These are phyloP conservation scores for Trichocladium antarcticum DNA, from an alignment of 495 filamentous ascomycete genomes.

Conservation along the genomic window DNA sequence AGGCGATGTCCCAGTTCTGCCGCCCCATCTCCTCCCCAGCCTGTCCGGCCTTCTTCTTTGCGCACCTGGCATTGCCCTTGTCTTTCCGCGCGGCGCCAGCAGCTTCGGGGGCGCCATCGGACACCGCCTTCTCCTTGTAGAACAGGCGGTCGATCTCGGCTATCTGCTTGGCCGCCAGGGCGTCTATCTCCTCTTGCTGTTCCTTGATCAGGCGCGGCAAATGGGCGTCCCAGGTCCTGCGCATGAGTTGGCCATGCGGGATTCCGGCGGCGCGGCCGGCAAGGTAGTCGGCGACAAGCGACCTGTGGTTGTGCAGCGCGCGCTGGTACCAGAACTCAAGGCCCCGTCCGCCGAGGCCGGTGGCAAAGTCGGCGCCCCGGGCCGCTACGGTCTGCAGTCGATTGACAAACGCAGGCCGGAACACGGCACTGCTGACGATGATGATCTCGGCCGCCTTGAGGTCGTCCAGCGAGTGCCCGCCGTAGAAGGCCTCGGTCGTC, in stretches of 20 bases:
- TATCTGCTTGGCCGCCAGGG: slow-evolving; percentile 3
- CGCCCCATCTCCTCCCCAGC: not conserved
- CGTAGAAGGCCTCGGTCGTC: slow-evolving; percentile 15
- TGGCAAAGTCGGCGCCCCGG: slow-evolving; percentile 3
- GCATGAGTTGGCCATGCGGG: not conserved
- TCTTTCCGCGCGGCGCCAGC: not conserved
- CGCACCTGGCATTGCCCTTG: not conserved
- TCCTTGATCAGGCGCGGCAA: not conserved
- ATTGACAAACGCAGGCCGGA: not conserved
- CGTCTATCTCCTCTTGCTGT: not conserved
- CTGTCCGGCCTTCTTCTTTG: not conserved
- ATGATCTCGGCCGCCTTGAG: slow-evolving; percentile 47
- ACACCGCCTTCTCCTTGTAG: slow-evolving; percentile 1
- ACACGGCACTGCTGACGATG: slow-evolving; percentile 32
- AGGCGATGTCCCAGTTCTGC: not conserved
- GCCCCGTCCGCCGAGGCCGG: slow-evolving; percentile 16
- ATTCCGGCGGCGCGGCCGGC: not conserved
- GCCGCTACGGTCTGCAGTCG: slow-evolving; percentile 3
- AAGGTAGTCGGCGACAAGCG: slow-evolving; percentile 7
- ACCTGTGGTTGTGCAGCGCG: slow-evolving; percentile 5
- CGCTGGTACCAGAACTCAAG: slow-evolving; percentile 13
- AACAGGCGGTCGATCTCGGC: slow-evolving; percentile 1
- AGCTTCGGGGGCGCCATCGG: no score
- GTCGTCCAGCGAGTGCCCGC: slow-evolving; percentile 23
- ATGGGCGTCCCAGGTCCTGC: not conserved